These are phyloP conservation scores for Ustilago nuda DNA, from an alignment of 1,284 basidiomycete species.

Conservation along the genomic window DNA sequence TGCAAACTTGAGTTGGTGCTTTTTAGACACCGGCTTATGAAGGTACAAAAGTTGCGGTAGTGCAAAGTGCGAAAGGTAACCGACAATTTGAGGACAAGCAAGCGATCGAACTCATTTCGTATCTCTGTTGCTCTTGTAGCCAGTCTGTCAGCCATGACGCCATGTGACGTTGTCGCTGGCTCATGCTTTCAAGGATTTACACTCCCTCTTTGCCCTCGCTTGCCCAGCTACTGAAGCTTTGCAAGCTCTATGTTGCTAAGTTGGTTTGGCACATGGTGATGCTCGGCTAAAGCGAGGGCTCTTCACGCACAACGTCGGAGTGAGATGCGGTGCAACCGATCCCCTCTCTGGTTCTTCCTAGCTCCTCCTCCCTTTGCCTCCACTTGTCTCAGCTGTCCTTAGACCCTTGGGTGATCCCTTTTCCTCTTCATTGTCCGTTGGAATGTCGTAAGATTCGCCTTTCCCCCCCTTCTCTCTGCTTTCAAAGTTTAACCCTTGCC, in stretches of 20 bases:
- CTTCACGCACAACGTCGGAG: background rate
- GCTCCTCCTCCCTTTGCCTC: background rate
- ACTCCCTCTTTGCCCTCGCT: background rate
- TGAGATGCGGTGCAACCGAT: background rate
- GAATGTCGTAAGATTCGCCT: too few species aligned
- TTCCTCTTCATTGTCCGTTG: background rate
- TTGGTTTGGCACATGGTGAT: conserved; percentile 8
- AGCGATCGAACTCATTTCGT: too few species aligned
- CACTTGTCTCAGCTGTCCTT: background rate
- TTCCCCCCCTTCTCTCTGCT: background rate
- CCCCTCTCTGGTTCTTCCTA: background rate
- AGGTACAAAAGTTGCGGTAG: too few species aligned
- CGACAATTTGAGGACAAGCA: too few species aligned
- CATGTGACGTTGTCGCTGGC: background rate
- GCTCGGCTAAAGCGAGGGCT: conserved; percentile 10
- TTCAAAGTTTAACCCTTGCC: background rate
- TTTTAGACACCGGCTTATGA: too few species aligned
- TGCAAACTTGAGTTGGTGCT: too few species aligned
- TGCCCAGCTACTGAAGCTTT: background rate
- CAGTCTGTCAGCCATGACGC: background rate
- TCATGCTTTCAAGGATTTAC: background rate
- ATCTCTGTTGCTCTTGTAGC: too few species aligned
- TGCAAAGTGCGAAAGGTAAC: too few species aligned
- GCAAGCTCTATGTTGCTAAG: background rate
- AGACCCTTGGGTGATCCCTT: background rate